These are phyloP conservation scores for Candida chauliodis DNA, from an alignment of 805 yeast genomes.

Conservation along the genomic window DNA sequence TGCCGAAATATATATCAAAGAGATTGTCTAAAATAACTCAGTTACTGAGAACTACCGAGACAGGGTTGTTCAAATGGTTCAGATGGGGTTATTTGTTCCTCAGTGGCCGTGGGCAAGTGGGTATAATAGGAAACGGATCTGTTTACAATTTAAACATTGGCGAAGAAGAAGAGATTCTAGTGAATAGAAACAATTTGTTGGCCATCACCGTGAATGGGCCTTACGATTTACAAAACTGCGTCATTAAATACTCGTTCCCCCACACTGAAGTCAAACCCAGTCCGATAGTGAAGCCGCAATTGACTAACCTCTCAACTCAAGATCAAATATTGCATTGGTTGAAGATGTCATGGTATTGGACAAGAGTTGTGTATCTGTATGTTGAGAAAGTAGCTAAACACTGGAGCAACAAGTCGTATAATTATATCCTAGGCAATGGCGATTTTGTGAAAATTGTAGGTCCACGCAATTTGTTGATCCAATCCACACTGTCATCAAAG, in stretches of 20 bases:
- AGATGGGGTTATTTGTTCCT: slow-evolving; percentile 44
- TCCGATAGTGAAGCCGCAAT: background rate
- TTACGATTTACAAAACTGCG: slow-evolving; percentile 40
- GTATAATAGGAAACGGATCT: slow-evolving; percentile 53
- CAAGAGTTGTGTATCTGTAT: background rate
- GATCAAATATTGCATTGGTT: slow-evolving; percentile 1
- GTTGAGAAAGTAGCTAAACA: background rate
- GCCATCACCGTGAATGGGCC: slow-evolving; percentile 51
- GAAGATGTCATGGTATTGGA: background rate
- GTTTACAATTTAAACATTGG: slow-evolving; percentile 45
- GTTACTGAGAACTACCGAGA: slow-evolving; percentile 22
- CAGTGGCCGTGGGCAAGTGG: slow-evolving; percentile 57
- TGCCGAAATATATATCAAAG: slow-evolving; percentile 40
- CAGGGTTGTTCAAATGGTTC: slow-evolving; percentile 39
- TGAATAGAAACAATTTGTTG: slow-evolving; percentile 44
- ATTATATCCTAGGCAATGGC: slow-evolving; percentile 30
- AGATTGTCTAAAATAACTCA: slow-evolving; percentile 20
- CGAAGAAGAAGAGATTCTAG: slow-evolving; percentile 46
- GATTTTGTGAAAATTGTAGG: slow-evolving; percentile 51
- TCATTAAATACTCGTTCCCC: slow-evolving; percentile 21
- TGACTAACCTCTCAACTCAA: background rate
- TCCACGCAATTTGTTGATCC: slow-evolving; percentile 49
- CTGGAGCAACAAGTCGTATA: background rate
- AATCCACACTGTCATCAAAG: slow-evolving; percentile 21
- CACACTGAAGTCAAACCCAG: background rate